Conservation (phyloP, 1,284 basidiomycete genomes). For the Trametes pubescens region DNA sequence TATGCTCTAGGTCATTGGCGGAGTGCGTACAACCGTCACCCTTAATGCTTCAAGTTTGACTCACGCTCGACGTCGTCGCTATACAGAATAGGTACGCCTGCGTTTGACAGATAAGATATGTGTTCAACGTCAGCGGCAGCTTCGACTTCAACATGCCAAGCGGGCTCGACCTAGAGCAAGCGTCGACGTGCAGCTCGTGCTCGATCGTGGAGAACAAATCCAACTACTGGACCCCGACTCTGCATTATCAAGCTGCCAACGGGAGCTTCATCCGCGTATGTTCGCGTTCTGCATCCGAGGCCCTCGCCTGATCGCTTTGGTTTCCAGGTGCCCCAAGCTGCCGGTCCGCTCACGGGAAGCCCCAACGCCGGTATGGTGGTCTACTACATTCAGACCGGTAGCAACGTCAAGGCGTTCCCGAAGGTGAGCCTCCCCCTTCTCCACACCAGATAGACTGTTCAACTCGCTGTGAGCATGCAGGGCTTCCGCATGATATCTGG, state of each 20-base stretch:
- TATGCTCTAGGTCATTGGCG: constrained; percentile 11
- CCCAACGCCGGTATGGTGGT: constrained; percentile 21
- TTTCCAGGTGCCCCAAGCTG: constrained; percentile 8
- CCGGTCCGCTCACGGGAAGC: constrained; percentile 12
- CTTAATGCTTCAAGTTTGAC: not conserved
- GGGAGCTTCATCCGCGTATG: constrained; percentile 37
- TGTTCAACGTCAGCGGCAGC: not conserved
- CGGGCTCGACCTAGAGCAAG: constrained; percentile 13
- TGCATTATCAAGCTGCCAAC: constrained; percentile 41
- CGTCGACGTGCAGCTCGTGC: constrained; percentile 36
- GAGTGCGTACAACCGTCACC: not conserved
- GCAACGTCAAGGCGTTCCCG: constrained; percentile 35
- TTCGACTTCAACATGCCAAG: constrained; percentile 18
- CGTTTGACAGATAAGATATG: not conserved
- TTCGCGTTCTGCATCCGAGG: constrained; percentile 19
- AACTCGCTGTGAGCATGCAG: not conserved
- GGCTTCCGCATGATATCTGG: constrained; percentile 44
- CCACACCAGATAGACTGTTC: too few species aligned
- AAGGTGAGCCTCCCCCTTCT: constrained; percentile 11
- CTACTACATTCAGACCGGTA: constrained; percentile 29
- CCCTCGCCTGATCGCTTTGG: not conserved
- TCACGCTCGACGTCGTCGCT: not conserved
- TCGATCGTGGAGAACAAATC: constrained; percentile 40
- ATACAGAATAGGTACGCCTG: constrained; percentile 12
- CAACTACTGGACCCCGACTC: constrained; percentile 43